Evolutionary conservation across 1,139 yeast species (phyloP).

Genomic region (Hanseniaspora gamundiae): DNA sequence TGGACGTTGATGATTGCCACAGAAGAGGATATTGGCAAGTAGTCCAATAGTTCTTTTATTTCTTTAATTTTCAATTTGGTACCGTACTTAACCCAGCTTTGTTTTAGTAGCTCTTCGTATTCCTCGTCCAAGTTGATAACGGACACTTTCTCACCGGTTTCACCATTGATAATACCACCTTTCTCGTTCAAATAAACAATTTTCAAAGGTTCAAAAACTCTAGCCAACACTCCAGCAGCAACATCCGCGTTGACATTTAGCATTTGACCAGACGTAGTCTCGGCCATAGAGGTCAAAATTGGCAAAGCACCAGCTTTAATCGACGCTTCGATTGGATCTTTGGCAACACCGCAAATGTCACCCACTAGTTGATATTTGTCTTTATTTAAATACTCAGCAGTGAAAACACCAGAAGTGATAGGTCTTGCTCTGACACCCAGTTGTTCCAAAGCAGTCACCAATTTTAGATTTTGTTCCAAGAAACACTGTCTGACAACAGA

Average conservation of each 20-base stretch:
- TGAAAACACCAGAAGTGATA: constrained; percentile 93
- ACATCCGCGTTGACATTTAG: constrained; percentile 96
- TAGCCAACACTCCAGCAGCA: constrained; percentile 95
- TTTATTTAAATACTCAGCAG: constrained; percentile 84
- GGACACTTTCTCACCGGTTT: constrained; percentile 80
- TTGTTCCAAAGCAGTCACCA: constrained; percentile 91
- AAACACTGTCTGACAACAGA: constrained; percentile 90
- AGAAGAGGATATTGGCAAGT: constrained; percentile 90
- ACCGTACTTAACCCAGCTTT: constrained; percentile 98
- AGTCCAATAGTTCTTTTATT: constrained; percentile 85
- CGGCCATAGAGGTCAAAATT: constrained; percentile 89
- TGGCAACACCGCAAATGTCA: constrained; percentile 72
- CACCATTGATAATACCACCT: constrained; percentile 93
- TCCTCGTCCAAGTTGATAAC: constrained; percentile 92
- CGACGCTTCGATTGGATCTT: constrained; percentile 86
- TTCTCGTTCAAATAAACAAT: constrained; percentile 93
- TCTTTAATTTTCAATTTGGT: constrained; percentile 94
- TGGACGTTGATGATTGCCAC: constrained; percentile 94
- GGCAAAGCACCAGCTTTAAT: constrained; percentile 96
- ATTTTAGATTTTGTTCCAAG: constrained; percentile 83
- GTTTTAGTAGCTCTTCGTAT: constrained; percentile 78
- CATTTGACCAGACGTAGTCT: constrained; percentile 91
- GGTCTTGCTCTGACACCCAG: constrained; percentile 98
- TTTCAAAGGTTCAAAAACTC: constrained; percentile 92
- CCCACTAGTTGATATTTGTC: constrained; percentile 91